Evolutionary conservation across 2,329 filamentous ascomycete species (phyloP), one percentile per base, ranked within the genome.

Genomic region (Verticillium klebahnii): DNA sequence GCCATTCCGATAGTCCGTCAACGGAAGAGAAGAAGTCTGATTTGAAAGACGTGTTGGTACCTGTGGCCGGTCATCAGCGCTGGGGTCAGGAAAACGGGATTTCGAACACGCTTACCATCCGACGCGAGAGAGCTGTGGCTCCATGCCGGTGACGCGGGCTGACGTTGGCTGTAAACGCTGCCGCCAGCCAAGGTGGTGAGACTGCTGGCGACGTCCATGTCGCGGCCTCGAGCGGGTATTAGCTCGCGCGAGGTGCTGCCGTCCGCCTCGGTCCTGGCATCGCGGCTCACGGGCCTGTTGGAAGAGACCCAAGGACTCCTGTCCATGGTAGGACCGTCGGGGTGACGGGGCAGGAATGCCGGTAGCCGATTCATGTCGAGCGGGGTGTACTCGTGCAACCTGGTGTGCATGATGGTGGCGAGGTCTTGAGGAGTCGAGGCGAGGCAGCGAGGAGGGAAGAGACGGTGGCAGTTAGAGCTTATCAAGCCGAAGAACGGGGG

Each of bases 191-290:
- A 62, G 11, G 64, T 64, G 58, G 62, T 60, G 14, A 65, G 50
- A 17, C 62, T 60, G 4, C 56, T 64, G 31, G 63, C 62, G 14
- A 62, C 60, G 56, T 65, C 63, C 19, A 62, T 62, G 23, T 65
- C 63, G 58, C 59, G 59, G 29, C 60, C 57, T 37, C 56, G 62
- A 29, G 62, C 62, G 3, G 34, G 34, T 36, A 14, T 1, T 11
- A 11, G 9, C 14, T 36, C 34, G 34, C 34, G 34, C 34, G 9
- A 11, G 34, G 14, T 36, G 34, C 11, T 36, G 34, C 2, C 34
- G 9, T 36, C 14, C 34, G 9, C 14, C 14, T 36, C 34, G 9
- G 34, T 36, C 14, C 34, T 36, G 34, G 9, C 34, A 36, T 9
- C 9, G 3, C 34, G 14, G 34, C 34, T 36, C 11, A 11, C 14